Evolutionary conservation across 78 protist species (phyloP), one percentile per base, ranked within the genome.

Genomic region (Dictyostelium citrinum): DNA sequence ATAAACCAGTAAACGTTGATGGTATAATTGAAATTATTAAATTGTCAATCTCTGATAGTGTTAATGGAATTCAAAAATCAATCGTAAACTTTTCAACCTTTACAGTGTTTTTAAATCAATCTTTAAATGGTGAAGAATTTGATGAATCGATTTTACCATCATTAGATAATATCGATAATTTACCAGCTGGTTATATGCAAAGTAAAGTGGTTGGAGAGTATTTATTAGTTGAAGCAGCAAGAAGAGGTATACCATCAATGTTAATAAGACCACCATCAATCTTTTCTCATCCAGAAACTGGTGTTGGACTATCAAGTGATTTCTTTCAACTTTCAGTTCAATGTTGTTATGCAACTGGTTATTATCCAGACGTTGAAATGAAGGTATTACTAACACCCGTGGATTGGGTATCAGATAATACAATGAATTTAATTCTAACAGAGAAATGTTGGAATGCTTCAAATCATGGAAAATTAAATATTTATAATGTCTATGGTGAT

Each of bases 111-210:
- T 12, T 68, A 24, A 68, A 39, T 39, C 51, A 37, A 39, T 74
- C 31, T 33, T 22, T 22, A 20, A 39, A 74, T 74, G 45, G 80
- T 74, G n/a, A 22, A 70, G 39, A 22, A 14, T 70, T 61, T 61
- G 71, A 61, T 61, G 71, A 61, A 61, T 33, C 37, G 5, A 27
- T 71, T 39, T 46, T 58, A 16, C 90, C 90, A 71, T 41, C 91
- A n/a, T 37, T 84, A 0, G 76, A 84, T 39, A 77, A 74, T 11
- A 46, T 84, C 45, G 76, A 84, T 33, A 77, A 74, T 64, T 45
- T 74, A 64, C 55, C 60, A 39, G 67, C 43, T 16, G 90, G 91
- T 1, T 85, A 85, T 80, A 61, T 55, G 35, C 91, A 85, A 77
- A 74, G 83, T 17, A 85, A 85, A 80, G 77, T 85, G 0, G 22